Percentiles rank a stretch among this genome's conserved stretches.
Conservation (phyloP, 352 stramenopile genomes). For the Phytopythium mirpurense region DNA sequence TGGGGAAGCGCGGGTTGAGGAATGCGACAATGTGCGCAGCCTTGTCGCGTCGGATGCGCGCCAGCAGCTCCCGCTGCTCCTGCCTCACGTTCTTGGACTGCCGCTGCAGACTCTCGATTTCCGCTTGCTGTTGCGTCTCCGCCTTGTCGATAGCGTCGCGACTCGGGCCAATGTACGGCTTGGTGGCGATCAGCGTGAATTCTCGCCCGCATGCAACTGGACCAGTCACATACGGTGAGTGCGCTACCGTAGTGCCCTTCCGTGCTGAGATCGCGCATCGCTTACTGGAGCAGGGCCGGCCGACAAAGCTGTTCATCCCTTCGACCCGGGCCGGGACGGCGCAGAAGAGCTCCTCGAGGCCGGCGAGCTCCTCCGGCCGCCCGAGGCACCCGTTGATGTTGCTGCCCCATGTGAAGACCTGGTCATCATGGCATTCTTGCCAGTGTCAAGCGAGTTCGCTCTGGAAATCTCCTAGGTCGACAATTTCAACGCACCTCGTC, state of each 20-base stretch:
- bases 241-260: not conserved
- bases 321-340: conserved; percentile 72
- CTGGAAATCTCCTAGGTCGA: too few species aligned
- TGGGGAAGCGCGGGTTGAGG: conserved; percentile 55
- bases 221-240: not conserved
- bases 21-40: conserved; percentile 32
- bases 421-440: not conserved
- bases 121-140: conserved; percentile 31
- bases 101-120: conserved; percentile 39
- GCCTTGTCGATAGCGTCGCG: conserved; percentile 56
- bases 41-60: conserved; percentile 43
- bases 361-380: conserved; percentile 54
- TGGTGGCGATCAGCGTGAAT: conserved; percentile 90
- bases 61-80: conserved; percentile 30
- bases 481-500: conserved; percentile 57
- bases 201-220: conserved; percentile 88
- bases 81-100: conserved; percentile 41
- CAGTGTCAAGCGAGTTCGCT: not conserved
- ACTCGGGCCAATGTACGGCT: conserved; percentile 89
- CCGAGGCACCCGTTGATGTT: conserved; percentile 90
- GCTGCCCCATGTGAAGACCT: conserved; percentile 92
- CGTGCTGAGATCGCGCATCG: too few species aligned
- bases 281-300: conserved; percentile 65
- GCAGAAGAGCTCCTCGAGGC: conserved; percentile 77
- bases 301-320: conserved; percentile 63